Evolutionary conservation across 163 green algal genomes (phyloP), one percentile per base, ranked within the genome.

Genomic region (Scenedesmus sp.): DNA sequence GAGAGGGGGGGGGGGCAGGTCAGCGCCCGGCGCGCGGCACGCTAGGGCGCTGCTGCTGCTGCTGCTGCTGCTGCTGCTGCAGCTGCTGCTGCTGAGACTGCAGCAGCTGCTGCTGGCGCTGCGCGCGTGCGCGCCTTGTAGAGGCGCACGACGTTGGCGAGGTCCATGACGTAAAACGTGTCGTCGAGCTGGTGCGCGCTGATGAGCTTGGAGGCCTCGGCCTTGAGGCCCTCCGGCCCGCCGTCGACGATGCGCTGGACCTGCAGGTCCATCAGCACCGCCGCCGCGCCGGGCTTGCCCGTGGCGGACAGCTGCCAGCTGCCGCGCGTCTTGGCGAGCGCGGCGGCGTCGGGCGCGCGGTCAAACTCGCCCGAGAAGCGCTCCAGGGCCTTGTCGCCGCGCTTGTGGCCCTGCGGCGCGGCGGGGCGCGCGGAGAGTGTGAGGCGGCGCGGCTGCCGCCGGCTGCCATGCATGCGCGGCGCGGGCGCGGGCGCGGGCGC

Each of bases 91-190:
- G 56, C 28, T 44, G 18, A 39, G 6, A 5, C 1, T 44, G n/a
- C 58, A 44, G 31, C 58, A 66, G 62, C 36, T 54, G n/a, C 50
- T 2, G 36, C 62, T 39, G n/a, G n/a, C 31, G 36, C 36, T 20
- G 10, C 20, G 34, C 3, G 69, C 20, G 54, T 67, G 54, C 78
- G 42, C 50, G 73, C 87, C 85, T 85, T 80, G 78, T 89, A 94
- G 77, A 96, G 87, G 18, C 90, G 84, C 33, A 85, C 50, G 20
- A 98, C 89, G 10, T 90, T 88, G 13, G 90, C 96, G 47, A 98
- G 84, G 81, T 99, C 96, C 33, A 98, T 72, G 0, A 98, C 64
- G 48, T 97, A 98, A 63, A 98, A 95, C 26, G 91, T 96, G 74
- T 97, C 93, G 45, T 98, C 94, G 39, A 96, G 72, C 15, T 83